Conservation (phyloP, 352 stramenopile genomes). For the Pythium plurisporium region DNA sequence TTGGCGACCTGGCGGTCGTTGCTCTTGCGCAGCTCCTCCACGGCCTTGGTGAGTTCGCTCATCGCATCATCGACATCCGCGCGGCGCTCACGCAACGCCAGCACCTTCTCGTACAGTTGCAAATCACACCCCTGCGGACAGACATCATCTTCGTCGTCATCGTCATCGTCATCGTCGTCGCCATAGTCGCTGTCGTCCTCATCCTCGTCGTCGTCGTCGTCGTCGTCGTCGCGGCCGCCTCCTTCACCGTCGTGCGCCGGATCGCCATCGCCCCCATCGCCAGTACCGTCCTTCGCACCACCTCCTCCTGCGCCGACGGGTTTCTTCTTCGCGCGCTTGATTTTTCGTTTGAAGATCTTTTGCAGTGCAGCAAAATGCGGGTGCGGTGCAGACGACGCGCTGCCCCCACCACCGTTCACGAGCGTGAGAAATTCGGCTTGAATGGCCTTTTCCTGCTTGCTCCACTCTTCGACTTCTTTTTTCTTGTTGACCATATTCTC, state of each 20-base stretch:
- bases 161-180: constrained; percentile 88
- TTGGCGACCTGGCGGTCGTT: constrained; percentile 82
- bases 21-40: constrained; percentile 87
- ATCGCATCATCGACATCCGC: constrained; percentile 89
- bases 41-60: constrained; percentile 77
- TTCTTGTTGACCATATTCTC: constrained; percentile 69
- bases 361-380: constrained; percentile 67
- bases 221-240: constrained; percentile 56
- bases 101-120: constrained; percentile 89
- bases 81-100: constrained; percentile 89
- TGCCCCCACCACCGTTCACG: constrained; percentile 48
- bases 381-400: constrained; percentile 40
- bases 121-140: constrained; percentile 89
- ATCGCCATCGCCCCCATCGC: constrained; percentile 24
- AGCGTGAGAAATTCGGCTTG: constrained; percentile 67
- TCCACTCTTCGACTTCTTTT: constrained; percentile 80
- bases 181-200: constrained; percentile 74
- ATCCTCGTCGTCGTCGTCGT: constrained; percentile 70
- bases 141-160: constrained; percentile 90
- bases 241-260: constrained; percentile 46
- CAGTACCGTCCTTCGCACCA: constrained; percentile 27
- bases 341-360: constrained; percentile 91
- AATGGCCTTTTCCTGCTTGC: constrained; percentile 48
- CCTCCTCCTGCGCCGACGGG: constrained; percentile 22
- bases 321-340: constrained; percentile 90